These are phyloP conservation scores for Lindgomyces ingoldianus DNA, from an alignment of 495 filamentous ascomycete genomes.

Conservation along the genomic window DNA sequence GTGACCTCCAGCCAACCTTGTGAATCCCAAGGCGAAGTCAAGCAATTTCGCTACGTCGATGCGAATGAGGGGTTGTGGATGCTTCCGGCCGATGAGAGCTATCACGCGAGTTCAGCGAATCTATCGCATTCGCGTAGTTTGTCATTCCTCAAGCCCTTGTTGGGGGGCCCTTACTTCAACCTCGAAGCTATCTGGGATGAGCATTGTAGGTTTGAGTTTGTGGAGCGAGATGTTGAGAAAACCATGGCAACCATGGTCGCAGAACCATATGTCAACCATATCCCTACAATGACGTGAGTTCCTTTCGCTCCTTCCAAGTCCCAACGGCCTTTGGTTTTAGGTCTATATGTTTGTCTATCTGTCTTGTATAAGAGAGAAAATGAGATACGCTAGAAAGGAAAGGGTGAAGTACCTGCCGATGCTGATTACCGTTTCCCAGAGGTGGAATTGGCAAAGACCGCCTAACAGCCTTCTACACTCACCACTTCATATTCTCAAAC, in stretches of 20 bases:
- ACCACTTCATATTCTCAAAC: constrained; percentile 43
- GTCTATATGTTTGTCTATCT: neutral
- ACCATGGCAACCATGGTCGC: constrained; percentile 44
- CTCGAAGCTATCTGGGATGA: constrained; percentile 44
- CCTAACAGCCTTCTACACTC: constrained; percentile 41
- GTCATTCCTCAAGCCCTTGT: constrained; percentile 53
- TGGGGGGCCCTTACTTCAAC: constrained; percentile 57
- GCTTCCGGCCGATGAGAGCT: constrained; percentile 48
- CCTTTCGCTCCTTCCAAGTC: neutral
- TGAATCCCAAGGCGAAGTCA: constrained; percentile 12
- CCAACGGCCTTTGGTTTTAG: neutral
- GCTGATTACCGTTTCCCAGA: neutral
- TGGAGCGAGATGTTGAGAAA: constrained; percentile 35
- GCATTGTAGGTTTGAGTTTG: constrained; percentile 37
- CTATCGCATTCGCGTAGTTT: constrained; percentile 56
- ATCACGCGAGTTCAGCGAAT: constrained; percentile 44
- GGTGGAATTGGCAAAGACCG: constrained; percentile 41
- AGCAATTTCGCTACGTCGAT: constrained; percentile 41
- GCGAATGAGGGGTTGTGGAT: constrained; percentile 43
- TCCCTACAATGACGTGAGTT: constrained; percentile 40
- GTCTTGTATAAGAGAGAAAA: no score
- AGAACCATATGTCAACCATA: constrained; percentile 46
- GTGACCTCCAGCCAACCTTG: neutral
- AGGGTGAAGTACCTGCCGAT: no score
- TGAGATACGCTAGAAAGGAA: neutral